These are phyloP conservation scores for Phytopythium vexans DNA, from an alignment of 352 stramenopile genomes.

Conservation along the genomic window DNA sequence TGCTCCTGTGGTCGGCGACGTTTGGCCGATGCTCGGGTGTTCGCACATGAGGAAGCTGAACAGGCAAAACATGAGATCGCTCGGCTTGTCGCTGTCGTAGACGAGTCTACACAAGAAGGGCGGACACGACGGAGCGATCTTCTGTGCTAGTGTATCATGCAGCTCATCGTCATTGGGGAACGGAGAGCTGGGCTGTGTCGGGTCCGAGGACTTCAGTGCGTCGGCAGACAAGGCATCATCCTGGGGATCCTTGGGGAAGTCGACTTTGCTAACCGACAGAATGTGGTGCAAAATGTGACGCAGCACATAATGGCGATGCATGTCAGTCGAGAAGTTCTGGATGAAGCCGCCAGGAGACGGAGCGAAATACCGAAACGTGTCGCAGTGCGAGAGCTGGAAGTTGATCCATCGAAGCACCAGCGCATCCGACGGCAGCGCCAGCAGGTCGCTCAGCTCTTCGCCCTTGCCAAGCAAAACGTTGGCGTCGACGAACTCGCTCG, in stretches of 20 bases:
- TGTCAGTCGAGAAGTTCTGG: slow-evolving; percentile 70
- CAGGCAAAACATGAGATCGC: slow-evolving; percentile 55
- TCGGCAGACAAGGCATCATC: neutral
- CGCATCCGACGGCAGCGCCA: slow-evolving; percentile 42
- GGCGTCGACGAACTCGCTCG: slow-evolving; percentile 42
- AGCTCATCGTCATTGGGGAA: slow-evolving; percentile 44
- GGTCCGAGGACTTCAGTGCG: neutral
- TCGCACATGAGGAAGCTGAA: slow-evolving; percentile 62
- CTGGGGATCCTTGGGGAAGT: too few relatives aligned
- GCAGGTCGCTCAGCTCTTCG: slow-evolving; percentile 50
- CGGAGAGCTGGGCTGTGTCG: slow-evolving; percentile 7
- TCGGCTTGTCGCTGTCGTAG: slow-evolving; percentile 26
- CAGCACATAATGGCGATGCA: slow-evolving; percentile 54
- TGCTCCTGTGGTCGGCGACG: neutral
- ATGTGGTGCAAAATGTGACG: slow-evolving; percentile 47
- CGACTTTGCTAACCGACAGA: slow-evolving; percentile 1
- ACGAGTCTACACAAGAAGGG: slow-evolving; percentile 36
- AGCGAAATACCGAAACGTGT: slow-evolving; percentile 25
- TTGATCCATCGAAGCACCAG: slow-evolving; percentile 78
- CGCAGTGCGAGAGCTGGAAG: slow-evolving; percentile 46
- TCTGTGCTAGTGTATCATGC: slow-evolving; percentile 24
- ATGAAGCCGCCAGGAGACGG: slow-evolving; percentile 31
- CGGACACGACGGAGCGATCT: slow-evolving; percentile 38
- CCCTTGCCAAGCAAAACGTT: slow-evolving; percentile 40
- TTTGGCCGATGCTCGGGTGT: slow-evolving; percentile 31